A percentile compares a stretch with the other conserved stretches of the same genome.
Evolutionary conservation across 75 land plant species (phyloP).

Genomic region (Selaginella moellendorffii): DNA sequence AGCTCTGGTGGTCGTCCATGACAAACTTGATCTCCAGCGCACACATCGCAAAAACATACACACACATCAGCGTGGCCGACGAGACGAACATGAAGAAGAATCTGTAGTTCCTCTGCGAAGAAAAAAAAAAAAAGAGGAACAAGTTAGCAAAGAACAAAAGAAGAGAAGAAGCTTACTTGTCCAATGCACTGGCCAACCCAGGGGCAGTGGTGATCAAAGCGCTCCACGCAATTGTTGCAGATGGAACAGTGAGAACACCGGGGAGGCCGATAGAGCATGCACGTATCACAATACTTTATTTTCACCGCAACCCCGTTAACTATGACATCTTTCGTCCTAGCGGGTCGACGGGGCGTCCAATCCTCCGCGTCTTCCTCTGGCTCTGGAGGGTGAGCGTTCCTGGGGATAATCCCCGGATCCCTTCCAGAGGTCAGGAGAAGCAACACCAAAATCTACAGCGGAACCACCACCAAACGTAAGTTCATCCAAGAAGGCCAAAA

Average conservation of each 20-base stretch:
- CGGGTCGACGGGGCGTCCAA: constrained; percentile 23
- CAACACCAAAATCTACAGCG: constrained; percentile 33
- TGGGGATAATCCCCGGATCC: constrained; percentile 54
- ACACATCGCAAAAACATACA: constrained; percentile 45
- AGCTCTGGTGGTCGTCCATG: constrained; percentile 22
- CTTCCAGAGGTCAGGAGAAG: constrained; percentile 38
- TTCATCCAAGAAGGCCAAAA: too few relatives aligned
- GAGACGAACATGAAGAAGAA: constrained; percentile 60
- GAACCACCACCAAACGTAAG: background rate
- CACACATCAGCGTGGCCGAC: constrained; percentile 42
- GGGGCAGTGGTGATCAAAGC: constrained; percentile 69
- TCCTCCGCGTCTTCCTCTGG: constrained; percentile 21
- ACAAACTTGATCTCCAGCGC: constrained; percentile 36
- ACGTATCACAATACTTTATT: constrained; percentile 58
- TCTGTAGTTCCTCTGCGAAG: constrained; percentile 53
- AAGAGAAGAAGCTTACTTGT: constrained; percentile 19
- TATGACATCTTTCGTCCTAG: constrained; percentile 33
- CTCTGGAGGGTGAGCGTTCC: constrained; percentile 32
- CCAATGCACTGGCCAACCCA: constrained; percentile 81
- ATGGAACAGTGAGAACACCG: constrained; percentile 38
- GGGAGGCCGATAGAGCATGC: constrained; percentile 56
- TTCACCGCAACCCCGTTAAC: constrained; percentile 46
- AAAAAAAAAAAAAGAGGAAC: constrained; percentile 6
- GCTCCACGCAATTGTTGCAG: constrained; percentile 53
- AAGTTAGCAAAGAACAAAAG: background rate